A percentile compares a stretch with the other conserved stretches of the same genome.
phyloP scores from a whole-genome alignment of 495 filamentous ascomycete species.

The Podospora comata region DNA sequence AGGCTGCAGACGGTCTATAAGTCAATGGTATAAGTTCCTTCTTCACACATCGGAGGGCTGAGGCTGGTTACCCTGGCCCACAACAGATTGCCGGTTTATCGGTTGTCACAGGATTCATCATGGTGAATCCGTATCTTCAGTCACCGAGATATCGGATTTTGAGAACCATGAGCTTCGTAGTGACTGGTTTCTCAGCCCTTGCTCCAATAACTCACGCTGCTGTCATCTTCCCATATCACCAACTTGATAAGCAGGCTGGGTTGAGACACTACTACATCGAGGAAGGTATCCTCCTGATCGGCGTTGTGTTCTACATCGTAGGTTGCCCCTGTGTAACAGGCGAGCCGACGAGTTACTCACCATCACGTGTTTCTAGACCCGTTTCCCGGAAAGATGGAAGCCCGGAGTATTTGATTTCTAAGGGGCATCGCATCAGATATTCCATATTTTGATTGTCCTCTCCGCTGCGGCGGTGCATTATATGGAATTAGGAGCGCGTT shows the following conservation, averaged over 20 bases:
- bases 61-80: neutral
- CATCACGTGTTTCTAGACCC: constrained; percentile 13
- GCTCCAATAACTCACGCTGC: constrained; percentile 24
- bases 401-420: constrained; percentile 61
- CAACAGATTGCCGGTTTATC: constrained; percentile 64
- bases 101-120: constrained; percentile 58
- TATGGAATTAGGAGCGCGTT: constrained; percentile 21
- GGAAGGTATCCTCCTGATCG: constrained; percentile 49
- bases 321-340: constrained; percentile 8
- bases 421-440: constrained; percentile 65
- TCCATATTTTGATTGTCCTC: constrained; percentile 47
- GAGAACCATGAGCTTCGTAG: constrained; percentile 70
- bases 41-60: too few relatives aligned
- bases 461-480: constrained; percentile 15
- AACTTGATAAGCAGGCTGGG: constrained; percentile 26
- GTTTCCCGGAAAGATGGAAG: constrained; percentile 49
- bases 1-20: constrained; percentile 60
- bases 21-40: constrained; percentile 55
- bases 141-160: constrained; percentile 68
- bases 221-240: constrained; percentile 22
- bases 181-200: constrained; percentile 71
- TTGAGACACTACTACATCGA: constrained; percentile 48
- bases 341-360: neutral
- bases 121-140: constrained; percentile 62
- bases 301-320: constrained; percentile 18